Base-by-base conservation (phyloP, 2,329 filamentous ascomycete genomes). In the Fusarium proliferatum region DNA sequence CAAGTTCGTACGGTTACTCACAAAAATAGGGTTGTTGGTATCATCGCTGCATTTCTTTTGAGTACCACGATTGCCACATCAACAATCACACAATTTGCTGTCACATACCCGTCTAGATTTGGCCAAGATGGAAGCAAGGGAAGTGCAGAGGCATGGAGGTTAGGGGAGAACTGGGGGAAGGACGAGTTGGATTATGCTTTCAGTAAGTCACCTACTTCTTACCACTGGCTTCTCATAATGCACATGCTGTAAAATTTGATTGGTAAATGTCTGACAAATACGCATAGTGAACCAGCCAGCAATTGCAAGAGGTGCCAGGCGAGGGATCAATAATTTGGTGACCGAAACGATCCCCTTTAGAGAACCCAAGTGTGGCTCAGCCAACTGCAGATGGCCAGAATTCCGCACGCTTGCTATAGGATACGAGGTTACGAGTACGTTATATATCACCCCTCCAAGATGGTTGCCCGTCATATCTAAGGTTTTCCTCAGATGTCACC, bases 41-140 rank as follows among this genome's bases (percentile, higher is more conserved):
- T 62, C n/a, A 62, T 62, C 3, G 60, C 60, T 48, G 60, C 60
- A n/a, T 46, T 62, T 34, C 51, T 62, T 9, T 41, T 62, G 21
- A 62, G 33, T 39, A 62, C 60, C 4, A 62, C 60, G 21, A 62
- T 58, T 36, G 60, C 51, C 4, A 62, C 60, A 6, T 57, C 60
- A 21, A 62, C 60, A 21, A 62, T 62, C 51, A 62, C 60, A 15
- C 60, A 62, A 11, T 62, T 62, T 26, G 42, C 60, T 12, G 26
- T 62, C 41, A 41, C 51, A 3, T 62, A 62, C 41, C 60, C 60
- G 10, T 57, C 60, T 34, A 57, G 34, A 26, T 5, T 30, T 11
- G 5, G 5, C 5, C 16, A 48, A 26, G 21, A 19, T 34, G 30
- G n/a, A n/a, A 34, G 1, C 1, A 49, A 63, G n/a, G 52, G 60